These are phyloP conservation scores for Hevea brasiliensis DNA, from an alignment of 345 rosid genomes.

Conservation along the genomic window DNA sequence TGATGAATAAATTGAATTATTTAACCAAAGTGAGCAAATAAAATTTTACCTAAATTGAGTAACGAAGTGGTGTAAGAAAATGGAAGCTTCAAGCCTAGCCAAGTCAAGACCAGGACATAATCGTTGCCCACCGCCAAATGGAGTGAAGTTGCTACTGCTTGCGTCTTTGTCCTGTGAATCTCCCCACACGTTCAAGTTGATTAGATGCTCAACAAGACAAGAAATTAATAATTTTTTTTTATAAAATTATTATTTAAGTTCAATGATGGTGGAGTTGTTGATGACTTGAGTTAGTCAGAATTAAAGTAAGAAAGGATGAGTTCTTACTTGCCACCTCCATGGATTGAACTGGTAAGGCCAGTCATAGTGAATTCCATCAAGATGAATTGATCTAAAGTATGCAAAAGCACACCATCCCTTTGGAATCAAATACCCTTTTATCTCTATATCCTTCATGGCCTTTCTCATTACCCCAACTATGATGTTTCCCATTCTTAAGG, in stretches of 20 bases:
- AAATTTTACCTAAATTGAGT: constrained; percentile 76
- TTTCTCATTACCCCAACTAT: constrained; percentile 90
- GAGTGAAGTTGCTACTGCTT: constrained; percentile 62
- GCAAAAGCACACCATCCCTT: constrained; percentile 92
- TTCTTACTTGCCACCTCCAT: constrained; percentile 95
- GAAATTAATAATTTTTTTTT: too few species aligned
- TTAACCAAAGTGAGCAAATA: background rate
- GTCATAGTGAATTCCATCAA: constrained; percentile 74
- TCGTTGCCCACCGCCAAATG: constrained; percentile 97
- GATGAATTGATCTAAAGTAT: constrained; percentile 91
- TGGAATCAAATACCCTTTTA: constrained; percentile 83
- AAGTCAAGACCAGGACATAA: constrained; percentile 91
- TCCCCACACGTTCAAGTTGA: background rate
- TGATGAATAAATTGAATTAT: too few species aligned
- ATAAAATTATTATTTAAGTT: too few species aligned
- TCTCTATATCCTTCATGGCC: constrained; percentile 73
- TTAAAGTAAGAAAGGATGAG: too few species aligned
- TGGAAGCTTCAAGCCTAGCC: constrained; percentile 91
- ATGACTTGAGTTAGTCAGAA: too few species aligned
- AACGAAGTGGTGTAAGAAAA: constrained; percentile 80
- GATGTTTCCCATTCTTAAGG: constrained; percentile 84
- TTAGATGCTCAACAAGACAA: background rate
- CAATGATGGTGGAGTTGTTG: too few species aligned
- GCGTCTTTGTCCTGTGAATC: constrained; percentile 57
- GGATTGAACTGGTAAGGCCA: constrained; percentile 86